Evolutionary conservation across 768 basidiomycete genomes (phyloP), one percentile per base, ranked within the genome.

Genomic region (Lactifluus echinatus): DNA sequence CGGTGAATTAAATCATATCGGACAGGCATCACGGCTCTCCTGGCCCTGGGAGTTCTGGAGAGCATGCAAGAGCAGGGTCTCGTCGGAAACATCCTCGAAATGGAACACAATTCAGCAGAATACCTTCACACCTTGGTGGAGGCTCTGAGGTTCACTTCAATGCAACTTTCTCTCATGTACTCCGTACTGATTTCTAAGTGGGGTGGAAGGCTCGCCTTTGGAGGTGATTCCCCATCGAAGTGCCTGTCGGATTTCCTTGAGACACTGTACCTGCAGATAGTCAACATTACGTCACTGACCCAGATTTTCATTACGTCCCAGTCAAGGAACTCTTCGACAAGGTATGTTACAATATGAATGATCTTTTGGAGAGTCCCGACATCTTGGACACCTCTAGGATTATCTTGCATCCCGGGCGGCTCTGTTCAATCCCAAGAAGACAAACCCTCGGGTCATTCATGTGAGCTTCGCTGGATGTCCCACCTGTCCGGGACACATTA

Each of bases 11-110:
- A 15, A 12, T 8, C 4, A 21, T 19, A n/a, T n/a, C n/a, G n/a
- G 37, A 45, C 53, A 85, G 84, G 85, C n/a, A 80, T 99, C 40
- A 95, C 94, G 4, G 91, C 96, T 0, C 78, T 98, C 8, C 73
- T 99, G 29, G 92, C 94, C 12, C 79, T 98, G 21, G 96, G 96
- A 2, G 91, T 99, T 57, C 74, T 99, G 48, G 95, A 98, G 64
- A 82, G 78, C 26, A 78, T 97, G 15, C 88, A 95, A 71, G 81
- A 77, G 57, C 81, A 86, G 66, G 83, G 84, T 0, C 80, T 82
- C 50, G 78, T 82, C 46, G 77, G 76, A 56, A 79, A 91, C 12
- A 71, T 97, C 5, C 69, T 82, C 21, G 82, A 92, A 59, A 78
- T 92, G 75, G 88, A 93, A 54, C 93, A 96, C 70, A 96, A 96